Base-by-base conservation (phyloP, 2,329 filamentous ascomycete genomes). In the Pyrenochaeta sp. region DNA sequence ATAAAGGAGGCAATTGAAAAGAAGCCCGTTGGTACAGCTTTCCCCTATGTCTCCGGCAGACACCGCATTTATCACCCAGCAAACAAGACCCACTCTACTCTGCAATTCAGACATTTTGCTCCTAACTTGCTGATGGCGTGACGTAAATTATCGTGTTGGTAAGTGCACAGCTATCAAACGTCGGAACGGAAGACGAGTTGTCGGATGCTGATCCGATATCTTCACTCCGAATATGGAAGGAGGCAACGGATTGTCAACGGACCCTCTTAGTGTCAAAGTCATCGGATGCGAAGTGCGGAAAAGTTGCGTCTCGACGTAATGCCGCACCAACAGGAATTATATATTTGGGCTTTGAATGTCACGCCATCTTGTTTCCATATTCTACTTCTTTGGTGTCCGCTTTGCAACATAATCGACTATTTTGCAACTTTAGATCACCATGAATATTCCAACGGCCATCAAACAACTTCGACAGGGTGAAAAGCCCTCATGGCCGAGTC, bases 401-500 rank as follows among this genome's bases (percentile, higher is more conserved):
- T 34, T 7, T 30, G 18, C 19, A 23, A n/a, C 24, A 32, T 26
- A 24, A 6, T 20, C 30, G 14, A 19, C n/a, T 26, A 36, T 29
- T 35, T n/a, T 32, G 27, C 35, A 19, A 50, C 32, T 27, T n/a
- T 34, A 44, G 37, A 49, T 48, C 39, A 23, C 35, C 41, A 67
- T 67, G 63, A 52, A 67, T 48, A 44, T 50, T 17, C 26, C 44
- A 17, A 51, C 30, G 19, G 61, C 61, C 17, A 60, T 65, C 46
- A 34, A 46, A 24, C 53, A 63, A 38, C 56, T 67, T 20, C 60
- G 59, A n/a, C 48, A 60, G 41, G 63, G 63, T 6, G 51, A 64
- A 36, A 65, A 65, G 50, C 61, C 60, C 9, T 44, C 57, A 31
- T 67, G 59, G 55, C 61, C 63, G 20, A 26, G 46, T 2, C 55